Percentiles rank a stretch among this genome's conserved stretches.
Evolutionary conservation across 2,329 filamentous ascomycete species (phyloP).

Genomic region (Hypoxylon sp.): DNA sequence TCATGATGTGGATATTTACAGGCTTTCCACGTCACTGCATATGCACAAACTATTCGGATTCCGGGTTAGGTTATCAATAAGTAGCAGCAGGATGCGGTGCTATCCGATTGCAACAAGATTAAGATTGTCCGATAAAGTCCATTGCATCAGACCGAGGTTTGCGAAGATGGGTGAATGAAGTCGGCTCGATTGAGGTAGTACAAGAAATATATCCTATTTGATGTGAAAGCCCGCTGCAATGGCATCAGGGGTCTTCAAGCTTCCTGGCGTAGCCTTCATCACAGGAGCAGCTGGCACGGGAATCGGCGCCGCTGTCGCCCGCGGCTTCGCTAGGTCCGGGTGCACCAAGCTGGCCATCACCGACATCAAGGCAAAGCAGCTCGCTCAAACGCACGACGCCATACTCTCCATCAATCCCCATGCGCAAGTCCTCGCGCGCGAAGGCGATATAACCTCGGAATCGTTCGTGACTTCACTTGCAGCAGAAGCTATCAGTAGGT

Average conservation of each 20-base stretch:
- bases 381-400: constrained; percentile 56
- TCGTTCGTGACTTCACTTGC: constrained; percentile 60
- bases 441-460: constrained; percentile 66
- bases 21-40: not conserved
- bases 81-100: not conserved
- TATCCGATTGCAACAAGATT: not conserved
- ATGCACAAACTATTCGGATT: not conserved
- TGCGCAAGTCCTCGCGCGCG: constrained; percentile 53
- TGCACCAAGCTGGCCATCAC: constrained; percentile 68
- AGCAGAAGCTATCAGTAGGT: constrained; percentile 53
- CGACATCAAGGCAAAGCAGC: constrained; percentile 61
- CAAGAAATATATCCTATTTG: not conserved
- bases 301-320: constrained; percentile 69
- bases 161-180: not conserved
- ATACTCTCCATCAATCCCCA: constrained; percentile 56
- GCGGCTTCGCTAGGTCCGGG: constrained; percentile 65
- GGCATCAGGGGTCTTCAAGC: constrained; percentile 49
- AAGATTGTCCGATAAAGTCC: not conserved
- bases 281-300: constrained; percentile 67
- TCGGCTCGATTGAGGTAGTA: not conserved
- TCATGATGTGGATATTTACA: not conserved
- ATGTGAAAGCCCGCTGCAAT: constrained; percentile 12
- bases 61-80: not conserved
- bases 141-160: not conserved
- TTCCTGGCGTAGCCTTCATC: constrained; percentile 63